Evolutionary conservation across 2,329 filamentous ascomycete genomes (phyloP), one percentile per base, ranked within the genome.

Genomic region (Neonectria ditissima): DNA sequence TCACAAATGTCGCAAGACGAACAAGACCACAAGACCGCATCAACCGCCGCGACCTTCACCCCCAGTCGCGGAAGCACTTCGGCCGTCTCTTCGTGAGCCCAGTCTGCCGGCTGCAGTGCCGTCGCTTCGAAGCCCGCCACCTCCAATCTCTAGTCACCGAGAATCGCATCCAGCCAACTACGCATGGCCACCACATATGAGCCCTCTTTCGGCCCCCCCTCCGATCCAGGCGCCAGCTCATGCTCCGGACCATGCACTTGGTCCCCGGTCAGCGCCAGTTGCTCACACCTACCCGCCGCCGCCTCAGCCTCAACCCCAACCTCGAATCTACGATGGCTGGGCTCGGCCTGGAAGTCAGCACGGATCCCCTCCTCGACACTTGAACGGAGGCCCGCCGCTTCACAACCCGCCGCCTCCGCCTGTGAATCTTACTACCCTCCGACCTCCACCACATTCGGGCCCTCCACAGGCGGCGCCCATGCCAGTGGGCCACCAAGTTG

Each of bases 1-100:
- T 72, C 92, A 94, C 78, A 92, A 92, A 76, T 94, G 92, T 74
- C 85, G 83, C 68, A 90, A 87, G 74, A 76, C 78, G 30, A 84
- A 84, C 61, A 82, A 81, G 26, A 80, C 83, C 56, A 80, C 84
- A 67, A 72, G 72, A 24, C 66, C 75, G 11, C 73, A 75, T 18
- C 24, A 26, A 6, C 61, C 62, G 10, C 63, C 69, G 44, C 66
- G 60, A 30, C 67, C 66, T 39, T 69, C 72, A 18, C 63, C 73
- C 43, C 44, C 68, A 5, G 26, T 65, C 20, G 57, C 68, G 30
- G 75, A 75, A 45, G 48, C 65, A 58, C 61, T 67, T 45, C 67
- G 65, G 39, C 63, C 69, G 9, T 59, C 68, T 22, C 50, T 47
- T 16, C 68, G 61, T 37, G 66, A 67, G 22, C 59, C 68, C 48